Evolutionary conservation across 2,329 filamentous ascomycete species (phyloP).

Genomic region (Didymella arachidicola): DNA sequence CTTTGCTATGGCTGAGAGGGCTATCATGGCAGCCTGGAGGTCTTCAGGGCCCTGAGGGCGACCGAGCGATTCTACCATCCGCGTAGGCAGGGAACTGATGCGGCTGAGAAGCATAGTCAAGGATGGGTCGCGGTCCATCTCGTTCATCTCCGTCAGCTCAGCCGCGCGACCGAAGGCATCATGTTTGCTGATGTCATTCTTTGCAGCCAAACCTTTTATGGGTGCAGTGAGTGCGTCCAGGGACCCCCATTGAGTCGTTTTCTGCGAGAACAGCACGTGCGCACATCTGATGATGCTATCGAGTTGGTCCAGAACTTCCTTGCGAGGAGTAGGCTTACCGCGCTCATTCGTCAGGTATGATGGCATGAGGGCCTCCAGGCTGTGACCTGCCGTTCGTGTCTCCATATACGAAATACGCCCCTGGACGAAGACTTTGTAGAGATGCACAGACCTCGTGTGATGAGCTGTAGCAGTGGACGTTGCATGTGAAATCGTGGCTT

Average conservation of each 20-base stretch:
- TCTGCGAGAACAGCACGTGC: neutral
- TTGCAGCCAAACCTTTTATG: neutral
- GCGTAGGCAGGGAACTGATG: neutral
- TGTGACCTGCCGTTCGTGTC: too few relatives aligned
- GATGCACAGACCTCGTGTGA: neutral
- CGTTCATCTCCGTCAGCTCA: neutral
- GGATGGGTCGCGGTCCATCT: neutral
- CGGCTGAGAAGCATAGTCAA: neutral
- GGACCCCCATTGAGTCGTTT: neutral
- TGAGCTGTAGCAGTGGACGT: neutral
- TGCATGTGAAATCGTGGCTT: constrained; percentile 18
- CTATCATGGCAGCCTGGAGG: neutral
- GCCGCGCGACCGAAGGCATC: neutral
- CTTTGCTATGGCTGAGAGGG: neutral
- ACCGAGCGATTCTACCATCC: constrained; percentile 1
- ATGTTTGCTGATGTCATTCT: neutral
- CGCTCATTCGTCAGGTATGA: neutral
- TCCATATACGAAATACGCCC: too few relatives aligned
- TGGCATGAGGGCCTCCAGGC: neutral
- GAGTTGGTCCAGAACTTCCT: constrained; percentile 16
- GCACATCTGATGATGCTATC: constrained; percentile 3
- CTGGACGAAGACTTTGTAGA: neutral
- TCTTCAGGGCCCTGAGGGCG: neutral
- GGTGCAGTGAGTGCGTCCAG: neutral
- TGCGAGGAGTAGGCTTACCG: neutral